Conservation (phyloP, 768 basidiomycete species). For the Tulasnella calospora region DNA sequence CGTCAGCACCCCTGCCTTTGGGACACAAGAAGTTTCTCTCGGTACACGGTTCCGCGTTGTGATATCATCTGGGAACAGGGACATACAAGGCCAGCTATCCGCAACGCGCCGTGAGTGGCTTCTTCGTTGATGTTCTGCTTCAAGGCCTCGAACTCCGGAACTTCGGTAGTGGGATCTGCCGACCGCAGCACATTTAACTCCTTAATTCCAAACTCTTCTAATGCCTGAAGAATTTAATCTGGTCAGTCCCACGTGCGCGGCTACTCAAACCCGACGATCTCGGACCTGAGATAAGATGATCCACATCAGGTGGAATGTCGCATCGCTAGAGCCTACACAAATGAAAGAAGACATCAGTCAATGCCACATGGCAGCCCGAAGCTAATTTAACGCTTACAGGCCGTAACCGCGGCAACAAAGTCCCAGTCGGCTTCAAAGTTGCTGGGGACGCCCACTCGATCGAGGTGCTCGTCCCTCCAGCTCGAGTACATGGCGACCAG, state of each 20-base stretch:
- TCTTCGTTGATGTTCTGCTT: conserved; percentile 74
- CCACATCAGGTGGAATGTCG: conserved; percentile 87
- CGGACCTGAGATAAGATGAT: conserved; percentile 24
- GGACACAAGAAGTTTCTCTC: conserved; percentile 12
- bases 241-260: background rate
- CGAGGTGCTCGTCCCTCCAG: conserved; percentile 75
- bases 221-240: conserved; percentile 51
- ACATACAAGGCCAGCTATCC: conserved; percentile 82
- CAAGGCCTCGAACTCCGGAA: conserved; percentile 52
- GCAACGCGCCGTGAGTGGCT: conserved; percentile 75
- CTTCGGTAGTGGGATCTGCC: conserved; percentile 40
- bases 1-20: conserved; percentile 72
- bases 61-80: background rate
- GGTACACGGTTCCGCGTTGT: conserved; percentile 2
- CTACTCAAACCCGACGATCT: background rate
- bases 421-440: conserved; percentile 86
- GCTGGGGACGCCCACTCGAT: conserved; percentile 76
- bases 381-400: conserved; percentile 42
- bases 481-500: conserved; percentile 55
- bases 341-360: background rate
- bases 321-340: conserved; percentile 70
- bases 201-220: conserved; percentile 79
- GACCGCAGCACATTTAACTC: conserved; percentile 53
- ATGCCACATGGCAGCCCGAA: background rate
- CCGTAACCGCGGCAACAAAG: conserved; percentile 70